phyloP scores from a whole-genome alignment of 164 flowering plant species.

The Tinospora cordifolia region DNA sequence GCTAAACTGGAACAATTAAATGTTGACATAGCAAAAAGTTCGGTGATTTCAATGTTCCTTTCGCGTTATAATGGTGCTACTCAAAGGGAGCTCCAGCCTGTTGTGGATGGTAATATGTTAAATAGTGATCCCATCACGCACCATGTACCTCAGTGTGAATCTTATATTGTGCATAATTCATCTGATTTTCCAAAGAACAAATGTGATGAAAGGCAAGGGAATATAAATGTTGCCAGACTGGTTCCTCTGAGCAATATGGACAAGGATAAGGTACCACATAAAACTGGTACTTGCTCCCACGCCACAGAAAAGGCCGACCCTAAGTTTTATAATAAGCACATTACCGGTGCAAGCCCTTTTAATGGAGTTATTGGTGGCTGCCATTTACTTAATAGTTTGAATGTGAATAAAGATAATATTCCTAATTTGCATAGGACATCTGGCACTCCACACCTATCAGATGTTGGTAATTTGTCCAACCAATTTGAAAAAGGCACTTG shows the following conservation, averaged over 20 bases:
- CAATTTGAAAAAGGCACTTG: constrained; percentile 17
- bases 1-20: constrained; percentile 14
- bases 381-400: constrained; percentile 14
- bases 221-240: constrained; percentile 8
- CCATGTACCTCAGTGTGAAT: constrained; percentile 16
- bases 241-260: constrained; percentile 18
- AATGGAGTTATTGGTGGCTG: constrained; percentile 15
- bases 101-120: constrained; percentile 10
- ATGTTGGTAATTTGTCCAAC: constrained; percentile 18
- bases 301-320: constrained; percentile 10
- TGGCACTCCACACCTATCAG: constrained; percentile 19
- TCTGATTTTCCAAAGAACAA: constrained; percentile 12
- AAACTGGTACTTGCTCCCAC: constrained; percentile 13
- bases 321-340: constrained; percentile 19
- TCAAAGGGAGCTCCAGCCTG: constrained; percentile 17
- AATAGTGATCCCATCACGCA: constrained; percentile 21
- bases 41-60: constrained; percentile 22
- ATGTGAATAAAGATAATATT: constrained; percentile 14
- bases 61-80: constrained; percentile 14
- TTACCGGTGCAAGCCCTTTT: constrained; percentile 11
- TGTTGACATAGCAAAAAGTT: constrained; percentile 22
- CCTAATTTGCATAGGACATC: constrained; percentile 16
- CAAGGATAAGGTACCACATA: constrained; percentile 20
- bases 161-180: constrained; percentile 19
- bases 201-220: constrained; percentile 15